Evolutionary conservation across 257 asterid species (phyloP), one percentile per base, ranked within the genome.

Genomic region (Thymus quinquecostatus): DNA sequence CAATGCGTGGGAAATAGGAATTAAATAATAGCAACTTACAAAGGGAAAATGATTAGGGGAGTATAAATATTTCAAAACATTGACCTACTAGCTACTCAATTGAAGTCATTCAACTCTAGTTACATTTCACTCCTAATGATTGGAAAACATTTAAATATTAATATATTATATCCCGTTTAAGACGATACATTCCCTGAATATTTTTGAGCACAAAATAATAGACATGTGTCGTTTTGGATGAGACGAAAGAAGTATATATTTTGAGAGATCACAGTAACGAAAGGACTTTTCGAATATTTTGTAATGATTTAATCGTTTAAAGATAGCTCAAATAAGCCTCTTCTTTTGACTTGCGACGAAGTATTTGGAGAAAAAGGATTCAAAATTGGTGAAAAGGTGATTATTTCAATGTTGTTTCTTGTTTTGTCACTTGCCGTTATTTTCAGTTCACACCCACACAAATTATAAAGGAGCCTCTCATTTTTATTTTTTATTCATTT

Each of bases 341-440:
- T 43, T 30, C 59, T 3, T 61, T 61, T 61, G 70, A 71, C 70
- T 27, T 10, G 30, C 56, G 3, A n/a, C n/a, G 21, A 27, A 55
- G 9, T 38, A 40, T 38, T 14, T 56, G 33, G 28, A 40, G 21
- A 68, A 60, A 48, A 21, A 21, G 21, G 21, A 63, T 63, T 63
- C 68, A 49, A 60, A 36, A 55, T 21, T 10, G 43, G 12, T 47
- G 43, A 30, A 60, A 34, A 34, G 50, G 33, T 61, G 69, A 71
- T 61, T 51, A 61, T 10, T 61, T 71, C 76, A 60, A 71, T 21
- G 9, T 0, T 8, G 11, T 40, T 68, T 55, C 63, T 3, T 45
- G 33, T 41, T 40, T 41, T 56, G 0, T 34, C 10, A 33, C 44
- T 60, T 60, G 65, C 65, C 11, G 2, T 56, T 11, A 11, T 6